Percentiles rank a stretch among this genome's conserved stretches.
phyloP scores from a whole-genome alignment of 2,329 filamentous ascomycete species.

The Aspergillus intermedius region DNA sequence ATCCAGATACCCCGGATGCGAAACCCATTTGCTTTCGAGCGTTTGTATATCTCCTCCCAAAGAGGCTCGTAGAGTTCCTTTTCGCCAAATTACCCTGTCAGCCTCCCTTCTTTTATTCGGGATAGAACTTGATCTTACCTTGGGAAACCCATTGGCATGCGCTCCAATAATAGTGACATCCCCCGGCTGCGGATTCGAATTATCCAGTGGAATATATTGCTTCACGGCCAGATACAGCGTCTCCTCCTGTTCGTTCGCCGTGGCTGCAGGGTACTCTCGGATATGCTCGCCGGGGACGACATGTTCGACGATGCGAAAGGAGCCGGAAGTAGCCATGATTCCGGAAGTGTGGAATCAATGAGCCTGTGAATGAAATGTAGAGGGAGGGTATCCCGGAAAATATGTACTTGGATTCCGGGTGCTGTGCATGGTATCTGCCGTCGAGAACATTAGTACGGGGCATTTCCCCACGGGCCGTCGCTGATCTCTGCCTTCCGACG shows the following conservation, averaged over 20 bases:
- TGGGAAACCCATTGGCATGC: conserved; percentile 89
- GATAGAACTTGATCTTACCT: conserved; percentile 46
- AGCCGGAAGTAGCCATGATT: conserved; percentile 1
- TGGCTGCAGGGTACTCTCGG: conserved; percentile 71
- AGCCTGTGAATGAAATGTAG: no score
- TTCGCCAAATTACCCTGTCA: conserved; percentile 3
- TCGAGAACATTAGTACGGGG: no score
- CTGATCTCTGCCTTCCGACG: background rate
- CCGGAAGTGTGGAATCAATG: background rate
- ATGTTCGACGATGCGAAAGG: conserved; percentile 62
- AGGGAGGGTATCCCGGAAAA: no score
- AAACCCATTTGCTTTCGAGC: conserved; percentile 54
- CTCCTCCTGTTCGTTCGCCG: conserved; percentile 66
- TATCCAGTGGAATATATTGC: conserved; percentile 75
- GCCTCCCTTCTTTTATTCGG: background rate
- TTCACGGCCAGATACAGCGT: conserved; percentile 69
- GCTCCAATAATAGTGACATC: conserved; percentile 80
- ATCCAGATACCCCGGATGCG: conserved; percentile 81
- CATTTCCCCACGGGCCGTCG: background rate
- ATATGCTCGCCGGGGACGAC: conserved; percentile 68
- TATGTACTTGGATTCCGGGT: no score
- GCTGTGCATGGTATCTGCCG: no score
- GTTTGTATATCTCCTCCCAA: conserved; percentile 71
- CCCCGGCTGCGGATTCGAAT: conserved; percentile 60
- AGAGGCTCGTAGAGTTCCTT: conserved; percentile 88